Percentiles rank a stretch among this genome's conserved stretches.
These are phyloP conservation scores for Penicillium frequentans DNA, from an alignment of 2,329 filamentous ascomycete species.

Conservation along the genomic window DNA sequence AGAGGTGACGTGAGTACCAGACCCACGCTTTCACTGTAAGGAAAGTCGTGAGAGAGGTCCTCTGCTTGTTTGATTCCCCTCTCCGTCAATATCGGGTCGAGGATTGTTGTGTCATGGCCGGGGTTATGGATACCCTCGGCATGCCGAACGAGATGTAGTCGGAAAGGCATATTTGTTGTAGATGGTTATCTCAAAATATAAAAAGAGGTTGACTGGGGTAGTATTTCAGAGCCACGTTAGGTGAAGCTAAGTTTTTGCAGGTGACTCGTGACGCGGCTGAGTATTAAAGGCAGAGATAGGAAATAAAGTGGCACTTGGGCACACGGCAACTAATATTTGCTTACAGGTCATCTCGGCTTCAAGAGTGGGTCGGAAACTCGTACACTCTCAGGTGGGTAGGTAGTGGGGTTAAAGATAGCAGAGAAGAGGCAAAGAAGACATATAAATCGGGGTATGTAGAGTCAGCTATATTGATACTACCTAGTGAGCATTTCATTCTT, in stretches of 20 bases:
- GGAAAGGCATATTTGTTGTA: not conserved
- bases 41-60: slow-evolving; percentile 6
- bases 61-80: slow-evolving; percentile 14
- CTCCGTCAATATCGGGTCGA: slow-evolving; percentile 13
- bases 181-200: not conserved
- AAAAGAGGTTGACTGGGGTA: not conserved
- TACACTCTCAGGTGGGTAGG: not conserved
- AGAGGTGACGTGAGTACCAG: slow-evolving; percentile 16
- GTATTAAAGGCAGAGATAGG: not conserved
- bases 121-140: slow-evolving; percentile 17
- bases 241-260: no score
- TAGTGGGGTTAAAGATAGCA: not conserved
- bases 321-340: not conserved
- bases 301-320: not conserved
- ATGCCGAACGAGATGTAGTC: slow-evolving; percentile 16
- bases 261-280: not conserved
- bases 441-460: no score
- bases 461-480: no score
- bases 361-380: not conserved
- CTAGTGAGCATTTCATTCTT: no score
- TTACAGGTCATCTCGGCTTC: not conserved
- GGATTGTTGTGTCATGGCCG: slow-evolving; percentile 14
- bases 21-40: slow-evolving; percentile 9
- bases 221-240: not conserved
- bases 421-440: not conserved